These are phyloP conservation scores for Neurospora hispaniola DNA, from an alignment of 495 filamentous ascomycete species.

Conservation along the genomic window DNA sequence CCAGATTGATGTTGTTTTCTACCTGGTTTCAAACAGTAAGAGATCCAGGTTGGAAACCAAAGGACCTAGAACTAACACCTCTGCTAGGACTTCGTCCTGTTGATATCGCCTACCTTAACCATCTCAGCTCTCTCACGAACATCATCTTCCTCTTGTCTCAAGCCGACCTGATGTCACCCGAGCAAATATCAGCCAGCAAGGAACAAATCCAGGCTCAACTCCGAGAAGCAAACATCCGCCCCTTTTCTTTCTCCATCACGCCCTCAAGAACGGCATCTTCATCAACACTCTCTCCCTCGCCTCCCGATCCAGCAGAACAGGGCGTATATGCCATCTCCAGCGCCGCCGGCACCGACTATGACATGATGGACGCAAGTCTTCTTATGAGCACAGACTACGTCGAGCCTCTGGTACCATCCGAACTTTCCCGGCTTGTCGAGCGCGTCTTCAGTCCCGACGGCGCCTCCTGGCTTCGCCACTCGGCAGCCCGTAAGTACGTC, in stretches of 20 bases:
- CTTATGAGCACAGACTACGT: conserved; percentile 93
- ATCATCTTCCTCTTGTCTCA: conserved; percentile 77
- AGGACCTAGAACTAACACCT: neutral
- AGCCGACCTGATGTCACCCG: conserved; percentile 54
- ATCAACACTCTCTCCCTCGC: neutral
- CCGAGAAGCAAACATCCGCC: conserved; percentile 47
- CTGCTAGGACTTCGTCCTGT: conserved; percentile 53
- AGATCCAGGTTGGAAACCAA: neutral
- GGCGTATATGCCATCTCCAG: conserved; percentile 76
- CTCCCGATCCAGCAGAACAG: conserved; percentile 19
- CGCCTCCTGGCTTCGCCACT: conserved; percentile 76
- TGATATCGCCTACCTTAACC: conserved; percentile 68
- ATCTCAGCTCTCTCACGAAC: conserved; percentile 69
- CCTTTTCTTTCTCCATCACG: conserved; percentile 53
- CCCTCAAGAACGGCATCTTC: neutral
- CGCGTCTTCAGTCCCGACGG: conserved; percentile 71
- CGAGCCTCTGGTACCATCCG: conserved; percentile 69
- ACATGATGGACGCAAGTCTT: conserved; percentile 89
- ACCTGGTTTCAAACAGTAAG: conserved; percentile 48
- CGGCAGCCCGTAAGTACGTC: conserved; percentile 79
- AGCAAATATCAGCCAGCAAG: conserved; percentile 53
- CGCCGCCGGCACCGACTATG: conserved; percentile 60
- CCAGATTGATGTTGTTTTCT: conserved; percentile 83
- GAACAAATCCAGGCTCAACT: conserved; percentile 49
- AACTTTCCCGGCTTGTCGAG: conserved; percentile 59